Base-by-base conservation (phyloP, 768 basidiomycete species). In the Auriscalpium vulgare region DNA sequence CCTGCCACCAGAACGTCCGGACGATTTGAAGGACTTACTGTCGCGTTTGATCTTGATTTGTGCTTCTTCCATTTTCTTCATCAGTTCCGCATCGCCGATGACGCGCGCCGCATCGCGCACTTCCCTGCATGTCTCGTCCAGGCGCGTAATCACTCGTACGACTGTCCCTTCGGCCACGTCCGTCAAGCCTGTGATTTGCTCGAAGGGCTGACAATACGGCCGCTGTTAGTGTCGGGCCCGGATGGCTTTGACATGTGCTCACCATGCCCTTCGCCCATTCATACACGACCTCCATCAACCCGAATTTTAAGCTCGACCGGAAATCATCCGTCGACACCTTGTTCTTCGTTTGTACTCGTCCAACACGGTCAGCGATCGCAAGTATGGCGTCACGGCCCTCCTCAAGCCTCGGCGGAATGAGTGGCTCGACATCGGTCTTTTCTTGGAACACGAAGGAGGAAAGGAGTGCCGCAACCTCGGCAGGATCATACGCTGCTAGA, bases 221-320 rank as follows among this genome's bases (percentile, higher is more conserved):
- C 47, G 53, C 23, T 4, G 40, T 8, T 10, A 34, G 40, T 50
- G 11, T 45, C 34, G 29, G 50, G 46, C 8, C 11, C 23, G 50
- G 50, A 56, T 51, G 48, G 35, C 6, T 37, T 47, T 13, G 44
- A 19, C 50, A 51, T 51, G 50, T 37, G 59, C 83, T 63, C 63
- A 95, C 95, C 95, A 95, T 97, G 53, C 97, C 97, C 69, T 88
- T 92, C 0, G 97, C 95, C 97, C 97, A 99, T 70, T 98, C 97
- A 66, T 98, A 97, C 8, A 97, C 97, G 1, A 95, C 97, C 67
- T 99, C 95, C 9, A 91, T 83, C 21, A 99, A 74, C 8, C 97
- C 97, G 59, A 88, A 88, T 69, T 97, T 97, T 63, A 95, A 81
- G 56, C 75, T 82, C 48, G 82, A 79, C 53, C 85, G 83, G 67